Evolutionary conservation across 2,329 filamentous ascomycete genomes (phyloP), one percentile per base, ranked within the genome.

Genomic region (Talaromyces sp.): DNA sequence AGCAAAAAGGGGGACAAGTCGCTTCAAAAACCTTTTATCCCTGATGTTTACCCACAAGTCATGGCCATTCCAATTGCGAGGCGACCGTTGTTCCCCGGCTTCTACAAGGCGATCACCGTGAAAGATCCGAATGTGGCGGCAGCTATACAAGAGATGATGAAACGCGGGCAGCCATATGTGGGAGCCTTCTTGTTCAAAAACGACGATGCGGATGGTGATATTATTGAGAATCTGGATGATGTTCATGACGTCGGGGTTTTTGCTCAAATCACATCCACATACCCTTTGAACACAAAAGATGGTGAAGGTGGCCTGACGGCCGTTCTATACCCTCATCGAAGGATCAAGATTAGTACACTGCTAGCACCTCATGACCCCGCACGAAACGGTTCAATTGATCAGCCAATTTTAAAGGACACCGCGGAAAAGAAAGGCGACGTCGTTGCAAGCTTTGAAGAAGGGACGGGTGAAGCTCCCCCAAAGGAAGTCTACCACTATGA

Each of bases 41-140:
- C 95, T 14, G 95, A 99, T 67, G 89, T 97, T 50, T 99, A 99
- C 76, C 95, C 95, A 3, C 95, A 98, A 76, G 93, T 99, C 63
- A 92, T 99, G 85, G 94, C 94, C 2, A 96, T 99, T 64, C 95
- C 95, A 8, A 97, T 99, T 72, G 91, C 92, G 33, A 93, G 96
- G 77, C 86, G 95, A 62, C 95, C 95, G 11, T 82, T 99, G 13
- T 99, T 98, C 79, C 95, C 95, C 1, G 95, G 95, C 1, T 99
- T 98, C 79, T 99, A 99, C 83, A 99, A 99, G 80, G 94, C 95
- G 10, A 95, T 99, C 70, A 99, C 94, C 3, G 96, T 99, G 70
- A 90, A 92, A 75, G 93, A 99, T 73, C 91, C 91, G 19, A 91
- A 95, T 71, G 95, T 99, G 41, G 90, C 93, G 14, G 88, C 89